Percentiles rank a stretch among this genome's conserved stretches.
Evolutionary conservation across 192 early-diverging fungal genomes (phyloP).

Genomic region (Gonapodya prolifera): DNA sequence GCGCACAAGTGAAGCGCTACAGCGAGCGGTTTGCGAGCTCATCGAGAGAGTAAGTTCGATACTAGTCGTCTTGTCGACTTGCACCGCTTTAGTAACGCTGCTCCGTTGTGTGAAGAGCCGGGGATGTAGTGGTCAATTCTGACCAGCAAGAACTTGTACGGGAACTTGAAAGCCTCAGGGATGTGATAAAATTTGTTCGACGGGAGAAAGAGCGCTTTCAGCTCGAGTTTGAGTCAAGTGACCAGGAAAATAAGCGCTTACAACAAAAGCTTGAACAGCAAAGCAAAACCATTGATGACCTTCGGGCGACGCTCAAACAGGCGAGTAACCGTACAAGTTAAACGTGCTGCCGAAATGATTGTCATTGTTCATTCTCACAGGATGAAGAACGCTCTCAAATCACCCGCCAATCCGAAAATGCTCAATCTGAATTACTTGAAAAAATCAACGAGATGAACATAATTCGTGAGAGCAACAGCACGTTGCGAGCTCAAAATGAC

Average conservation of each 20-base stretch:
- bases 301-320: neutral
- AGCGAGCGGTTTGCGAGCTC: neutral
- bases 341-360: neutral
- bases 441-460: constrained; percentile 53
- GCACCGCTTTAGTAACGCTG: neutral
- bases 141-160: neutral
- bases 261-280: neutral
- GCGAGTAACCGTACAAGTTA: neutral
- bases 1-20: neutral
- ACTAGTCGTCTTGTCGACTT: neutral
- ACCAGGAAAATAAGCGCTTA: neutral
- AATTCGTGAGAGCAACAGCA: constrained; percentile 66
- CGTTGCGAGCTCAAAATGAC: constrained; percentile 47
- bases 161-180: neutral
- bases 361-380: neutral
- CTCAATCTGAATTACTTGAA: constrained; percentile 47
- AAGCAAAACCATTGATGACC: neutral
- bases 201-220: neutral
- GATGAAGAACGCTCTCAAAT: neutral
- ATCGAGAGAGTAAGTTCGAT: neutral
- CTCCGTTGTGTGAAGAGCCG: neutral
- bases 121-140: neutral
- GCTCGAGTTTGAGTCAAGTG: neutral
- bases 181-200: neutral
- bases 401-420: constrained; percentile 18